These are phyloP conservation scores for Jackrogersella minutella DNA, from an alignment of 495 filamentous ascomycete genomes.

Conservation along the genomic window DNA sequence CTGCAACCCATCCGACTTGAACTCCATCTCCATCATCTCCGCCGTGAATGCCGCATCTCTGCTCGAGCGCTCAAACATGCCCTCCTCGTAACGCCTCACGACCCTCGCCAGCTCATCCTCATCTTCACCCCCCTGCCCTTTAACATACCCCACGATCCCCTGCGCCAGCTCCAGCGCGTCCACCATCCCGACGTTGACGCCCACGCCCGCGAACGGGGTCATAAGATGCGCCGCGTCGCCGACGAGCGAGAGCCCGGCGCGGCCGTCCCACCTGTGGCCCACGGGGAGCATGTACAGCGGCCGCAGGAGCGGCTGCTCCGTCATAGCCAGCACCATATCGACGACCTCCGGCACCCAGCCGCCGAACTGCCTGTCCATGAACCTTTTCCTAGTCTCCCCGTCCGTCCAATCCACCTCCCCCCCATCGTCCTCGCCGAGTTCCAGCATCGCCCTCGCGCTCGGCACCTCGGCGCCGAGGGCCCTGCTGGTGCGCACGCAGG, in stretches of 20 bases:
- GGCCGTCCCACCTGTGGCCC: conserved; percentile 57
- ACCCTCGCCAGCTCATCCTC: conserved; percentile 23
- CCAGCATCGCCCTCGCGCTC: conserved; percentile 36
- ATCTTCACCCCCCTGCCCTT: neutral
- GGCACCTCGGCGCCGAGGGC: conserved; percentile 15
- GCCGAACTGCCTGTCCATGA: conserved; percentile 50
- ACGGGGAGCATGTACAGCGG: conserved; percentile 62
- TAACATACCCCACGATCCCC: conserved; percentile 28
- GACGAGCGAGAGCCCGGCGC: conserved; percentile 58
- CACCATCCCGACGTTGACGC: conserved; percentile 66
- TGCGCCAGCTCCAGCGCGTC: conserved; percentile 61
- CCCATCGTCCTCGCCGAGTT: conserved; percentile 42
- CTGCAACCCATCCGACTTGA: conserved; percentile 25
- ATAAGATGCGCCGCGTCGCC: conserved; percentile 71
- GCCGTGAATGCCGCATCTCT: conserved; percentile 32
- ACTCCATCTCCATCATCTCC: conserved; percentile 23
- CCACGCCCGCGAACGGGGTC: conserved; percentile 67
- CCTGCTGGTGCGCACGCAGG: conserved; percentile 45
- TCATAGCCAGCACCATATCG: conserved; percentile 19
- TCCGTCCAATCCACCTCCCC: conserved; percentile 45
- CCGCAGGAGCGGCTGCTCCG: conserved; percentile 28
- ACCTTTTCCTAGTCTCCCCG: conserved; percentile 37
- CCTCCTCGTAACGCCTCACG: conserved; percentile 33
- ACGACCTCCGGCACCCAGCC: conserved; percentile 50
- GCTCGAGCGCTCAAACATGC: conserved; percentile 37